Evolutionary conservation across 1,284 basidiomycete genomes (phyloP).

Genomic region (Wolfiporia cocos): DNA sequence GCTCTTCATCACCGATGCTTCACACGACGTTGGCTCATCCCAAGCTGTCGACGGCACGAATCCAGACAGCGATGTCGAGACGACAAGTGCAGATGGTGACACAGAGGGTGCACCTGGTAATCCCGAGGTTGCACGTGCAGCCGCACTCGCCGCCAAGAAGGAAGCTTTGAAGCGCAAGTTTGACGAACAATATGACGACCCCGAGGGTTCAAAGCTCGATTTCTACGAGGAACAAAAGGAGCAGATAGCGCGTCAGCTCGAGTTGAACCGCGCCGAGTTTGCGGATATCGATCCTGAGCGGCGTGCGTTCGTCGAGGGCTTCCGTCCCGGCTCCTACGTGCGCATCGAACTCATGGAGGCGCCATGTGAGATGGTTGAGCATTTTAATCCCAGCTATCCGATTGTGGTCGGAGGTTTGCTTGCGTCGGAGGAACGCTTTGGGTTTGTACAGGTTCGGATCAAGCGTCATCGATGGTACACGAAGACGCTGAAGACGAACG

Average conservation of each 20-base stretch:
- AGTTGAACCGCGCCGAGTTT: conserved; percentile 86
- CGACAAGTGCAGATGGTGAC: conserved; percentile 28
- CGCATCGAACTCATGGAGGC: conserved; percentile 84
- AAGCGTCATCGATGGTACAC: conserved; percentile 96
- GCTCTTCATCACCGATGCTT: conserved; percentile 79
- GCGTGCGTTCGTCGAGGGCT: conserved; percentile 85
- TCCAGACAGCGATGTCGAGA: conserved; percentile 17
- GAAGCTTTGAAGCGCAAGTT: conserved; percentile 91
- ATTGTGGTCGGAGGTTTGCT: conserved; percentile 93
- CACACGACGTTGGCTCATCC: conserved; percentile 39
- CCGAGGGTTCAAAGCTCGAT: conserved; percentile 69
- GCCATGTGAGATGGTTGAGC: conserved; percentile 88
- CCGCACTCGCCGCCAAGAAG: conserved; percentile 80
- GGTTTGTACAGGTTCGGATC: conserved; percentile 91
- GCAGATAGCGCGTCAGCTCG: conserved; percentile 82
- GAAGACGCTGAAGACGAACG: conserved; percentile 94
- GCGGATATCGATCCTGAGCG: conserved; percentile 73
- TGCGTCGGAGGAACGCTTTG: conserved; percentile 87
- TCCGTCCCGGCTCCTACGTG: conserved; percentile 89
- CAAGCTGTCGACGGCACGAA: conserved; percentile 34
- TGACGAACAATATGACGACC: conserved; percentile 95
- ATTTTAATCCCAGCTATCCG: conserved; percentile 91
- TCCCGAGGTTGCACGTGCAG: conserved; percentile 39
- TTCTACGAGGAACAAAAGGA: conserved; percentile 93
- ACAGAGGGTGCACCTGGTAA: conserved; percentile 17